Evolutionary conservation across 1,284 basidiomycete species (phyloP).

Genomic region (Heliocybe sulcata): DNA sequence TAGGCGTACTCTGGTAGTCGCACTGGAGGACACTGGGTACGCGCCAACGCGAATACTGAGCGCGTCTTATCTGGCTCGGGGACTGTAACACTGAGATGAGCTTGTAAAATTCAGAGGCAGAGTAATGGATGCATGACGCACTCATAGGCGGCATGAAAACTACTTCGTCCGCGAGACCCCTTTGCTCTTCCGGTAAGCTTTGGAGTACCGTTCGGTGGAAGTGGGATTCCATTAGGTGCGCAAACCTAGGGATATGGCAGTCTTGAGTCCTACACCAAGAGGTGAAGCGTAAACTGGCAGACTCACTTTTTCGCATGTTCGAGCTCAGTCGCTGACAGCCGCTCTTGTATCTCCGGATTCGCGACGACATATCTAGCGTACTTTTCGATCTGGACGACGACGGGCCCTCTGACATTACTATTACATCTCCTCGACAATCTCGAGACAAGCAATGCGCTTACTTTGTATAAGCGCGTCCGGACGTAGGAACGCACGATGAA

Average conservation of each 20-base stretch:
- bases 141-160: conserved; percentile 75
- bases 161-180: conserved; percentile 65
- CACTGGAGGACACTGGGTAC: conserved; percentile 62
- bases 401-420: background rate
- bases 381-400: conserved; percentile 69
- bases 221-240: conserved; percentile 66
- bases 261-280: background rate
- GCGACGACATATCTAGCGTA: conserved; percentile 72
- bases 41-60: conserved; percentile 77
- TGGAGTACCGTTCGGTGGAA: conserved; percentile 71
- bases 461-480: conserved; percentile 82
- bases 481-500: conserved; percentile 85
- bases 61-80: conserved; percentile 65
- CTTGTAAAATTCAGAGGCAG: background rate
- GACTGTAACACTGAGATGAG: conserved; percentile 39
- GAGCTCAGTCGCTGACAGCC: conserved; percentile 73
- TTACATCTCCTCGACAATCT: background rate
- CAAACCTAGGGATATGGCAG: conserved; percentile 45
- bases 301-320: conserved; percentile 67
- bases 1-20: conserved; percentile 62
- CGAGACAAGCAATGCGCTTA: conserved; percentile 21
- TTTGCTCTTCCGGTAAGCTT: conserved; percentile 68
- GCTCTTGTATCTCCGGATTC: conserved; percentile 60
- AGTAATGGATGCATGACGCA: conserved; percentile 27
- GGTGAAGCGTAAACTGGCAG: background rate